Evolutionary conservation across 2,329 filamentous ascomycete species (phyloP), one percentile per base, ranked within the genome.

Genomic region (Dactylellina parvicollis): DNA sequence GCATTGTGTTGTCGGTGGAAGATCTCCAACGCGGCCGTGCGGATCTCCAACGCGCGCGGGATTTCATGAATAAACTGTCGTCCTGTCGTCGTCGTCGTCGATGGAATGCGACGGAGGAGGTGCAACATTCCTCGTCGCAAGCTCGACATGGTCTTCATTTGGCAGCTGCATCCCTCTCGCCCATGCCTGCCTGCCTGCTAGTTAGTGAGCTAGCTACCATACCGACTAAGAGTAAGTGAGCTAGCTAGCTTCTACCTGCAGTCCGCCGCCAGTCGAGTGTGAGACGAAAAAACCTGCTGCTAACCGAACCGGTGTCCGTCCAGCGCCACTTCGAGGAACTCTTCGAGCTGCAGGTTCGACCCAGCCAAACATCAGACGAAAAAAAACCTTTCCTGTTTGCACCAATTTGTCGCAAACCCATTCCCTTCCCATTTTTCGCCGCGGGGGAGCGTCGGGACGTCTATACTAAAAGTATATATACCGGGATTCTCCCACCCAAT

Each of bases 121-220:
- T n/a, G n/a, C n/a, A n/a, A n/a, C n/a, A n/a, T n/a, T n/a, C n/a
- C n/a, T n/a, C n/a, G n/a, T n/a, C n/a, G n/a, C n/a, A n/a, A n/a
- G n/a, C n/a, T n/a, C n/a, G n/a, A n/a, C n/a, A n/a, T n/a, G 55
- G 22, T 14, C 54, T 49, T 52, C 34, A 69, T 69, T 69, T 46
- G 64, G 64, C 55, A 69, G 64, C 64, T 69, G 62, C 64, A 69
- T 69, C 64, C 64, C 59, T 46, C 42, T 69, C 32, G 20, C 16
- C 18, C 38, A 26, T 9, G 14, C 50, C 54, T 26, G 9, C 52
- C 20, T 30, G 22, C 22, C 30, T 38, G 22, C 9, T 40, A 32
- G 2, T 46, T 14, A 10, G 26, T n/a, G 12, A n/a, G 38, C 40
- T 40, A 26, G 3, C 24, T 34, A 32, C 30, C 26, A 47, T 49